Base-by-base conservation (phyloP, 1,139 yeast genomes). In the Williopsis jadinii region DNA sequence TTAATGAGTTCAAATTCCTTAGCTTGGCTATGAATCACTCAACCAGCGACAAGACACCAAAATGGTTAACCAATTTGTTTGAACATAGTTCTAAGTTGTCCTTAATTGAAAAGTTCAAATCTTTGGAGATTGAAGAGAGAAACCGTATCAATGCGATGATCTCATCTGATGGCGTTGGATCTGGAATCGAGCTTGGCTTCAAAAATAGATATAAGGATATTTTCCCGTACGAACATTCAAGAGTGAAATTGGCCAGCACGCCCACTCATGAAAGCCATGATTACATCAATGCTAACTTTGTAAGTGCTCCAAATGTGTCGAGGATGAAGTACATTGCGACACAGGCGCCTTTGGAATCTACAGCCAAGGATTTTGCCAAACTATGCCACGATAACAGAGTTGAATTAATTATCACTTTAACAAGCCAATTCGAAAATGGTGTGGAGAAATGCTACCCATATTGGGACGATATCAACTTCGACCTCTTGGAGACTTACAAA, bases 191-290 rank as follows among this genome's bases (percentile, higher is more conserved):
- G 58, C 71, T 73, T 44, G 94, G 95, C 12, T 68, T 67, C 47
- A 80, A 85, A 55, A 86, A 86, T 60, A 62, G 95, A 37, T 86
- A 86, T 63, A 80, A 82, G 54, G 90, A 85, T 57, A 82, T 86
- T 36, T 80, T 84, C 58, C 81, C 94, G 9, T 86, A 76, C 59
- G 92, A 84, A 52, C 86, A 83, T 54, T 74, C 90, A 8, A 64
- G 95, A 44, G 95, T 86, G 13, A 71, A 48, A 37, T 48, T 60
- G 35, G 56, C 43, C 38, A 32, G 40, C 30, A 48, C 49, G 11
- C 49, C 58, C 27, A 44, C 49, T 8, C 43, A 49, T 9, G 55
- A 50, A 36, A 40, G 48, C n/a, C 57, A 60, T 38, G 73, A 69
- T 45, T 77, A 81, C 55, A 75, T 81, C 51, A 80, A 81, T 60